These are phyloP conservation scores for Suillus subluteus DNA, from an alignment of 768 basidiomycete genomes.

Conservation along the genomic window DNA sequence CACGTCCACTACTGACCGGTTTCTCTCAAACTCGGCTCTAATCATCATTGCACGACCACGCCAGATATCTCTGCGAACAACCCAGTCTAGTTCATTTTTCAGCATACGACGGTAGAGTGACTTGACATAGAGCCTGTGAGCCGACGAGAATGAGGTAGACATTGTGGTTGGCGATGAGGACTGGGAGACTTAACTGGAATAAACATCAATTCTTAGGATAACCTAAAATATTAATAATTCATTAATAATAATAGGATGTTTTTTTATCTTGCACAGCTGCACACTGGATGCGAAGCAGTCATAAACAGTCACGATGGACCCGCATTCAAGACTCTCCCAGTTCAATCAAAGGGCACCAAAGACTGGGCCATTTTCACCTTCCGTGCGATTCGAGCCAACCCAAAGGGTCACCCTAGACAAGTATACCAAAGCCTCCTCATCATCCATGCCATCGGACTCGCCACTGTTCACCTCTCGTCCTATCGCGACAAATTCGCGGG, in stretches of 20 bases:
- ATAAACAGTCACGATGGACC: constrained; percentile 56
- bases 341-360: constrained; percentile 77
- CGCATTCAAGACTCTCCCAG: constrained; percentile 73
- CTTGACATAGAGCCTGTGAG: constrained; percentile 85
- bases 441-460: constrained; percentile 20
- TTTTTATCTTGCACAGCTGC: background rate
- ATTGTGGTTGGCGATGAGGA: constrained; percentile 34
- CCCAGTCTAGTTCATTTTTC: constrained; percentile 90
- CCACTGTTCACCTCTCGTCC: constrained; percentile 45
- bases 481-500: constrained; percentile 77
- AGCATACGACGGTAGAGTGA: constrained; percentile 89
- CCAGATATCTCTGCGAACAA: constrained; percentile 84
- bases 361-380: constrained; percentile 58
- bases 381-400: constrained; percentile 48
- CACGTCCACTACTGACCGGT: constrained; percentile 62
- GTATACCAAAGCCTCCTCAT: constrained; percentile 42
- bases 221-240: constrained; percentile 4
- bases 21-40: constrained; percentile 89
- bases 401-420: constrained; percentile 47
- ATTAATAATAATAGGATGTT: background rate
- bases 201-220: constrained; percentile 4
- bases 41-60: constrained; percentile 83
- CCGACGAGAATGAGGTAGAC: constrained; percentile 70
- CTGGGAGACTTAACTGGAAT: constrained; percentile 1
- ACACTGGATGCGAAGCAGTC: constrained; percentile 9